Evolutionary conservation across 345 rosid species (phyloP), one percentile per base, ranked within the genome.

Genomic region (Viola odorata): DNA sequence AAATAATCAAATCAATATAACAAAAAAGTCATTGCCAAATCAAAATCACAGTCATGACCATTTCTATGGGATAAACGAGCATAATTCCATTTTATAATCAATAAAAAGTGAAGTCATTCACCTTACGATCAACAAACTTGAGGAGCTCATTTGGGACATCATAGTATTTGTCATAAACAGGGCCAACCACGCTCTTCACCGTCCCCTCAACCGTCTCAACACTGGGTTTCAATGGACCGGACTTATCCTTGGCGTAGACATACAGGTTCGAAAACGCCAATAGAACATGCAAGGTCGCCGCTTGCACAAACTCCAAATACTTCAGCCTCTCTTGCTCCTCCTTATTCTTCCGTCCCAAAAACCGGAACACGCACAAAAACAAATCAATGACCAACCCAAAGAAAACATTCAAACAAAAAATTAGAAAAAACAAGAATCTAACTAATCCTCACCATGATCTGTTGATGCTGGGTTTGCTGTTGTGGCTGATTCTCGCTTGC

Each of bases 171-270:
- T 79, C 65, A 45, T 80, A 82, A 3, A 95, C 96, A 38, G 92
- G 97, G 38, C 87, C 84, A 0, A 88, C 82, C n/a, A 95, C 81
- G 9, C 64, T 85, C 80, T 82, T 88, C 14, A 91, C 95, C 0
- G 88, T 80, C 15, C 88, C 92, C 72, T 94, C 99, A 0, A 86
- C 79, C 12, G 91, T 80, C 70, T 91, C 96, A 62, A 94, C 89
- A 14, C 96, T 85, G 2, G 89, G 69, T 67, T 86, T 91, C 79
- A 91, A 69, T 3, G 91, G 96, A 17, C 99, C 95, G 1, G 91
- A 75, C 77, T 74, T 80, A 17, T 85, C 92, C 80, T 94, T 94
- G 7, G 91, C 92, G 71, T 77, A 75, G 6, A 68, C 70, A 61
- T 94, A 94, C 17, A 94, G 75, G 37, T 75, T 67, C 55, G 79